phyloP scores from a whole-genome alignment of 306 rosid genomes.

The Trichosanthes truncata region DNA sequence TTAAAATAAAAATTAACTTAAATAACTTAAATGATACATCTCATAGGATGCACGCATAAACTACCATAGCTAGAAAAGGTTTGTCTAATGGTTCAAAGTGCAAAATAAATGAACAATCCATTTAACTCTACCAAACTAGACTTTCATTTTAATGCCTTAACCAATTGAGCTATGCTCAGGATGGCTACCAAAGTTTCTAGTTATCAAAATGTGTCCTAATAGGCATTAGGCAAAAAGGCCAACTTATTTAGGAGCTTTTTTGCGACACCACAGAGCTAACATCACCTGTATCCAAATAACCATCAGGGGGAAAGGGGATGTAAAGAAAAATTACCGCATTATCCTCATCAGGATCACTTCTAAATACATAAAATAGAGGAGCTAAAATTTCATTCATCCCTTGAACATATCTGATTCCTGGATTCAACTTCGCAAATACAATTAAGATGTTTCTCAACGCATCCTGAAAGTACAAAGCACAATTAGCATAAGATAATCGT shows the following conservation, averaged over 20 bases:
- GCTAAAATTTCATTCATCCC: slow-evolving; percentile 99
- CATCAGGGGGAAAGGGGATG: background rate
- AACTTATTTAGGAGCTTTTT: background rate
- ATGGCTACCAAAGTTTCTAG: background rate
- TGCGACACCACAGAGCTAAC: background rate
- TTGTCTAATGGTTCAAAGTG: background rate
- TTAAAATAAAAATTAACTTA: background rate
- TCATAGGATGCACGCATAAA: background rate
- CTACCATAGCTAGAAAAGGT: background rate
- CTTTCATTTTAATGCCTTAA: background rate
- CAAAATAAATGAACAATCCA: background rate
- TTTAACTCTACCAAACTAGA: background rate
- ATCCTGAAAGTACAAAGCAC: slow-evolving; percentile 50
- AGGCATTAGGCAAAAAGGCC: background rate
- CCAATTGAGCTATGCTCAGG: background rate
- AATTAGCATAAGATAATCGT: background rate
- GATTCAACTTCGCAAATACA: slow-evolving; percentile 89
- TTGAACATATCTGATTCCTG: slow-evolving; percentile 97
- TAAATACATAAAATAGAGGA: slow-evolving; percentile 79
- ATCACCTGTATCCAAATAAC: background rate
- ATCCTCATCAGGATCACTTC: slow-evolving; percentile 85
- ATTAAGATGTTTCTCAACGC: slow-evolving; percentile 73
- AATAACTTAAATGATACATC: background rate
- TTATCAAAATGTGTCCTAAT: background rate
- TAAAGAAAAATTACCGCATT: slow-evolving; percentile 38